Evolutionary conservation across 371 early-diverging fungal genomes (phyloP), one percentile per base, ranked within the genome.

Genomic region (Gilbertella persicaria): DNA sequence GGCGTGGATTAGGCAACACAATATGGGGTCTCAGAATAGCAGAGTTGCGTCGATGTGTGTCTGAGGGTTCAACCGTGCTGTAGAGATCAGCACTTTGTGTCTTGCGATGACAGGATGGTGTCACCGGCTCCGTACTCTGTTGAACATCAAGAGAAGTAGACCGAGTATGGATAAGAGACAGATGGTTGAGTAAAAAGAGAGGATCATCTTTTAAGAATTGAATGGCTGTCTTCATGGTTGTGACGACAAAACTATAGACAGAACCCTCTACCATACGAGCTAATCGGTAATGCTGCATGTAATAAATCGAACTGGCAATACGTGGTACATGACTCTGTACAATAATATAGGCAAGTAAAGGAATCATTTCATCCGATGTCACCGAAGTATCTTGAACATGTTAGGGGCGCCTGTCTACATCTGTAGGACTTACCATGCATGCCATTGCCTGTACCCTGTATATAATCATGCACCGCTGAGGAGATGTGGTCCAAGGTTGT

Each of bases 341-440:
- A 50, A 83, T 69, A 9, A 75, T 74, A 57, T 71, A 75, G 6
- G 83, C 80, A 24, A 81, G 59, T n/a, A 84, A 53, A 36, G 85
- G 85, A 53, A 84, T 84, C 65, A 82, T 73, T 48, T 84, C 82
- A 54, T 84, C 85, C 9, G 85, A 75, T 1, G 83, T 84, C 9
- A 84, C 80, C 2, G 75, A 78, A 2, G 71, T 60, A 54, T 66
- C 71, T 41, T n/a, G 13, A 16, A 17, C 10, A n/a, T 21, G 26
- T 13, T 44, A 45, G 14, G n/a, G 7, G 5, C 4, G 5, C 28
- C 2, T 30, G 43, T 12, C n/a, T 24, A 20, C 13, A 41, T 21
- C n/a, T 14, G 17, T 23, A 19, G 19, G 2, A 26, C 36, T 60
- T 48, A 62, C 62, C 62, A 21, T 55, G 35, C 13, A 24, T 41